A percentile compares a stretch with the other conserved stretches of the same genome.
Evolutionary conservation across 2,329 filamentous ascomycete genomes (phyloP).

Genomic region (Fusarium sarcochroum): DNA sequence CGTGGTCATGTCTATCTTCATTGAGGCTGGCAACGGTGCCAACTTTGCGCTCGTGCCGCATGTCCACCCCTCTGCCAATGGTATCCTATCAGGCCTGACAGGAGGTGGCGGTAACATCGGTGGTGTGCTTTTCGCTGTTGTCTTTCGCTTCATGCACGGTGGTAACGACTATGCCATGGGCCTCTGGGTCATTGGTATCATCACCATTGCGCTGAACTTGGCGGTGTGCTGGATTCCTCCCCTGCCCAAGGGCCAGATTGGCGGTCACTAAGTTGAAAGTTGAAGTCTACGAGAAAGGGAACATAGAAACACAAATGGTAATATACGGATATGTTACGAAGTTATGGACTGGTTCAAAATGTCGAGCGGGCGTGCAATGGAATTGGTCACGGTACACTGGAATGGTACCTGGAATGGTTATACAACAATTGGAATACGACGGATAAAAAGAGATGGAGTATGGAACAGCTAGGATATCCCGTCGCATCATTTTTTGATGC

Average conservation of each 20-base stretch:
- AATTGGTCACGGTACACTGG: slow-evolving; percentile 1
- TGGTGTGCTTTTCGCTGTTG: slow-evolving; percentile 86
- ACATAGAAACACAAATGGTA: neutral
- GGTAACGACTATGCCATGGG: slow-evolving; percentile 75
- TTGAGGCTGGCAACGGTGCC: slow-evolving; percentile 87
- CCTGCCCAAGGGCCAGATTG: slow-evolving; percentile 63
- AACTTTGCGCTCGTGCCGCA: slow-evolving; percentile 91
- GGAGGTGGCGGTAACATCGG: slow-evolving; percentile 88
- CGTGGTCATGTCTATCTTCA: slow-evolving; percentile 82
- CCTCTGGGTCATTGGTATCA: slow-evolving; percentile 86
- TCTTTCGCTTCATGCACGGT: slow-evolving; percentile 78
- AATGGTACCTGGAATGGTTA: slow-evolving; percentile 8
- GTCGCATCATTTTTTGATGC: slow-evolving; percentile 11
- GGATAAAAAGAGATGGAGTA: slow-evolving; percentile 1
- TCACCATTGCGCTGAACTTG: slow-evolving; percentile 79
- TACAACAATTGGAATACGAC: neutral
- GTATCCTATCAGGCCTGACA: slow-evolving; percentile 80
- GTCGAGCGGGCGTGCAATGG: slow-evolving; percentile 16
- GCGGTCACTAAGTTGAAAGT: slow-evolving; percentile 43
- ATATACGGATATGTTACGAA: slow-evolving; percentile 1
- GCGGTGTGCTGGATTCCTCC: slow-evolving; percentile 70
- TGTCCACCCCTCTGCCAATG: slow-evolving; percentile 86
- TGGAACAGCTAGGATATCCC: slow-evolving; percentile 26
- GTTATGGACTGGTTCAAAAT: slow-evolving; percentile 6
- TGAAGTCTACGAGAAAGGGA: neutral